phyloP scores from a whole-genome alignment of 352 stramenopile genomes.

The Globisporangium acanthophoron region DNA sequence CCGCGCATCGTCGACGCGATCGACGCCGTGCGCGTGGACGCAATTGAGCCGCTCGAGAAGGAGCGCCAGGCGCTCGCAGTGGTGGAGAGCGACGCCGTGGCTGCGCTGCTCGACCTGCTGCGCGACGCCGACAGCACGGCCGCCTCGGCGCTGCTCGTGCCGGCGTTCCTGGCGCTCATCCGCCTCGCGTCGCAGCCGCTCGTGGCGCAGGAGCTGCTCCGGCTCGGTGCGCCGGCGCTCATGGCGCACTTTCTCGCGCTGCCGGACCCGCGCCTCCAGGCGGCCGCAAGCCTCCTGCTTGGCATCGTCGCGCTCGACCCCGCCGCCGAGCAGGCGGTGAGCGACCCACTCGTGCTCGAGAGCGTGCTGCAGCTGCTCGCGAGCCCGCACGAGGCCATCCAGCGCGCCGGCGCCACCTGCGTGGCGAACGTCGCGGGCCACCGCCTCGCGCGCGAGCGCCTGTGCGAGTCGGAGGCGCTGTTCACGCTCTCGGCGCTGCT shows the following conservation, averaged over 20 bases:
- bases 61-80: slow-evolving; percentile 46
- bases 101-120: slow-evolving; percentile 38
- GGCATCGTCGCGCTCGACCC: slow-evolving; percentile 59
- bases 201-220: slow-evolving; percentile 47
- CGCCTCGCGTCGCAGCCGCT: slow-evolving; percentile 44
- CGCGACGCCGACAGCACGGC: slow-evolving; percentile 38
- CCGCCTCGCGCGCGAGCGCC: slow-evolving; percentile 27
- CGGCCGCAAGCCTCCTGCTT: slow-evolving; percentile 51
- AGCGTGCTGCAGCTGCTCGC: slow-evolving; percentile 35
- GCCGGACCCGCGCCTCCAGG: slow-evolving; percentile 52
- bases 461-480: slow-evolving; percentile 45
- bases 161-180: slow-evolving; percentile 62
- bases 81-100: slow-evolving; percentile 48
- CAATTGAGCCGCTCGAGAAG: slow-evolving; percentile 18
- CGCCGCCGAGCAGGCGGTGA: slow-evolving; percentile 20
- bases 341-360: slow-evolving; percentile 29
- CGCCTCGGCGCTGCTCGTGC: slow-evolving; percentile 49
- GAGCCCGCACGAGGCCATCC: slow-evolving; percentile 57
- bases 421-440: slow-evolving; percentile 48
- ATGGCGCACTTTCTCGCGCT: slow-evolving; percentile 39
- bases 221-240: slow-evolving; percentile 33
- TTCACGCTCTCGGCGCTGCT: slow-evolving; percentile 40
- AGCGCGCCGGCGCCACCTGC: slow-evolving; percentile 44
- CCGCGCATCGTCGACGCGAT: slow-evolving; percentile 31
- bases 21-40: slow-evolving; percentile 23